phyloP scores from a whole-genome alignment of 1,284 basidiomycete genomes.

The Xerocomus amazonicus region DNA sequence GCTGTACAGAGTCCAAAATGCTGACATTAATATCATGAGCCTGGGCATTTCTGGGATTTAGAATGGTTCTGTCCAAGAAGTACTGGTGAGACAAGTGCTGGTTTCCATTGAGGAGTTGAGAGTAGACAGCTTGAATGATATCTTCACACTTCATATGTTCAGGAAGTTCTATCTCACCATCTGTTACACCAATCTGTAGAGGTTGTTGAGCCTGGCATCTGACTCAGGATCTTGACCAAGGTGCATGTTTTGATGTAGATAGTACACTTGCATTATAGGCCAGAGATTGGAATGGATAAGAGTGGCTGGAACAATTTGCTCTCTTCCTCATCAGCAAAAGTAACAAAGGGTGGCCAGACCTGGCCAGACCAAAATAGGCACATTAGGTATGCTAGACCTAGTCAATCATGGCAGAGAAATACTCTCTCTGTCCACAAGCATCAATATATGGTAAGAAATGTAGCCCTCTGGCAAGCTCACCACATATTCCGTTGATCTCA shows the following conservation, averaged over 20 bases:
- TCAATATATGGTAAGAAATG: too few species aligned
- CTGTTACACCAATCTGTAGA: conserved; percentile 23
- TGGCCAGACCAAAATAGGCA: too few species aligned
- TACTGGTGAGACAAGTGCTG: conserved; percentile 1
- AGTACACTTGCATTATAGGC: conserved; percentile 27
- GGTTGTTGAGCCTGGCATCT: conserved; percentile 21
- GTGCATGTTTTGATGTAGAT: conserved; percentile 38
- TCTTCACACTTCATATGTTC: conserved; percentile 21
- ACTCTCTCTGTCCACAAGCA: too few species aligned
- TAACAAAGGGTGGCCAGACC: too few species aligned
- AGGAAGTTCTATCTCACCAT: conserved; percentile 27
- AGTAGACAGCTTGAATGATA: conserved; percentile 19
- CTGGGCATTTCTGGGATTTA: conserved; percentile 4
- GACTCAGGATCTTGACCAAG: conserved; percentile 26
- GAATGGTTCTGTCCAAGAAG: conserved; percentile 14
- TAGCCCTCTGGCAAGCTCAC: too few species aligned
- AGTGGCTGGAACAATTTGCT: conserved; percentile 36
- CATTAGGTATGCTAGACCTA: too few species aligned
- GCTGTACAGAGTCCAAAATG: conserved; percentile 2
- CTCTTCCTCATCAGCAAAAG: conserved; percentile 8
- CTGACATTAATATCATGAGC: conserved; percentile 12
- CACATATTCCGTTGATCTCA: too few species aligned
- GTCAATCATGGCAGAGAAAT: too few species aligned
- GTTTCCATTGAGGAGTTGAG: not conserved
- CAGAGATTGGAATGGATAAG: conserved; percentile 38